A percentile compares a stretch with the other conserved stretches of the same genome.
Evolutionary conservation across 164 flowering plant genomes (phyloP).

Genomic region (Paratinospora sagittata): DNA sequence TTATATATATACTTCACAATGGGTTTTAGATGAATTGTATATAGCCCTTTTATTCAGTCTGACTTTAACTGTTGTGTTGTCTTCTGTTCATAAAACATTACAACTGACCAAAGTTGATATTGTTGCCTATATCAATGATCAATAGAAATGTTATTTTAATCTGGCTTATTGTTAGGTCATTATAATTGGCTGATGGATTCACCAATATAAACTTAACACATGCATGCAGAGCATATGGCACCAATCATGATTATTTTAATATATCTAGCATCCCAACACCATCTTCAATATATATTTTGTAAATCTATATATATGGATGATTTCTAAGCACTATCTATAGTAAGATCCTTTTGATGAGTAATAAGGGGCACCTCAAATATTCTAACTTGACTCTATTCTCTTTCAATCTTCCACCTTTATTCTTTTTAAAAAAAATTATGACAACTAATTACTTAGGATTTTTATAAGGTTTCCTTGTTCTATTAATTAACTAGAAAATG

Average conservation of each 20-base stretch:
- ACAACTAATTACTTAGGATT: too few species aligned
- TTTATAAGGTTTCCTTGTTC: too few species aligned
- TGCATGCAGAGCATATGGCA: neutral
- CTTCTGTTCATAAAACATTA: neutral
- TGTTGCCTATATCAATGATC: neutral
- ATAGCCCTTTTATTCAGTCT: neutral
- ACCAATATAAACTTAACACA: neutral
- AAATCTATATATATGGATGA: too few species aligned
- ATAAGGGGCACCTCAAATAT: too few species aligned
- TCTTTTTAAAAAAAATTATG: too few species aligned
- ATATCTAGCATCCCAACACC: neutral
- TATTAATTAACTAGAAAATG: too few species aligned
- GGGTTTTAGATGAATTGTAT: constrained; percentile 5
- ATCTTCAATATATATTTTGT: too few species aligned
- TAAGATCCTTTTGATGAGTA: too few species aligned
- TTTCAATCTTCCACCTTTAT: too few species aligned
- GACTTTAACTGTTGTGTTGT: neutral
- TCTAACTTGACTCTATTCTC: too few species aligned
- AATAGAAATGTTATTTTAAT: neutral
- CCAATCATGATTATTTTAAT: neutral
- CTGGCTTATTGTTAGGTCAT: neutral
- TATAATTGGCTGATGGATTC: neutral
- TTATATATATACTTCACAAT: constrained; percentile 3
- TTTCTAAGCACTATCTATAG: too few species aligned
- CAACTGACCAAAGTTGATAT: neutral